Evolutionary conservation across 2,329 filamentous ascomycete genomes (phyloP).

Genomic region (Tympanopsis confertula): DNA sequence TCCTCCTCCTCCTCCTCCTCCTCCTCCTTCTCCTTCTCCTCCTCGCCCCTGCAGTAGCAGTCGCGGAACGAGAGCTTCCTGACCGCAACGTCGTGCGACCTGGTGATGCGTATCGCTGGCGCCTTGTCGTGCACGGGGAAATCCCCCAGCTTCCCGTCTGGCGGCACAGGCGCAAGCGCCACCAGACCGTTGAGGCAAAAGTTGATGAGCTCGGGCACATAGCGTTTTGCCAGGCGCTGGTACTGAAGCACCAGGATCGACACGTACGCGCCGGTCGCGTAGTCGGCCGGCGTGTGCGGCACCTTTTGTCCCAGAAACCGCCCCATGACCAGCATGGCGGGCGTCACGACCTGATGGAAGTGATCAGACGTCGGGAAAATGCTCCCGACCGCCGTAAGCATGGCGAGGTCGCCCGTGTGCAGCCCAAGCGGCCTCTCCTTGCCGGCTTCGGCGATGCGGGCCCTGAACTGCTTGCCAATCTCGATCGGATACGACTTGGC

Average conservation of each 20-base stretch:
- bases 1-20: conserved; percentile 9
- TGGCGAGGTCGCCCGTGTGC: conserved; percentile 60
- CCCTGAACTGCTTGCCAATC: conserved; percentile 66
- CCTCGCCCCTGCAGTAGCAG: conserved; percentile 22
- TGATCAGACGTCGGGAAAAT: conserved; percentile 95
- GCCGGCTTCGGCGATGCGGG: conserved; percentile 51
- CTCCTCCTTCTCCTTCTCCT: conserved; percentile 10
- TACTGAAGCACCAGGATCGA: conserved; percentile 70
- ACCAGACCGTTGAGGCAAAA: conserved; percentile 67
- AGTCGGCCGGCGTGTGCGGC: conserved; percentile 52
- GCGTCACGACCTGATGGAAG: conserved; percentile 90
- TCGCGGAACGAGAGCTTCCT: conserved; percentile 50
- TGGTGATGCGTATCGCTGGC: conserved; percentile 34
- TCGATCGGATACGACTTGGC: conserved; percentile 74
- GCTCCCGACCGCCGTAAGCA: conserved; percentile 72
- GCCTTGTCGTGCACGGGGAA: conserved; percentile 52
- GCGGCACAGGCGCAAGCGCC: conserved; percentile 46
- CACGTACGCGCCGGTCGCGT: conserved; percentile 67
- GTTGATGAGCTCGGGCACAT: conserved; percentile 77
- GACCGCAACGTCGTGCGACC: conserved; percentile 23
- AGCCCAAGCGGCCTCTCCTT: conserved; percentile 35
- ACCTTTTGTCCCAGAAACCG: conserved; percentile 72
- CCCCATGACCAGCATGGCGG: conserved; percentile 73
- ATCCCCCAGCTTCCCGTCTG: conserved; percentile 31
- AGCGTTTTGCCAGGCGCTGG: conserved; percentile 72